Base-by-base conservation (phyloP, 352 stramenopile genomes). In the Globisporangium solare region DNA sequence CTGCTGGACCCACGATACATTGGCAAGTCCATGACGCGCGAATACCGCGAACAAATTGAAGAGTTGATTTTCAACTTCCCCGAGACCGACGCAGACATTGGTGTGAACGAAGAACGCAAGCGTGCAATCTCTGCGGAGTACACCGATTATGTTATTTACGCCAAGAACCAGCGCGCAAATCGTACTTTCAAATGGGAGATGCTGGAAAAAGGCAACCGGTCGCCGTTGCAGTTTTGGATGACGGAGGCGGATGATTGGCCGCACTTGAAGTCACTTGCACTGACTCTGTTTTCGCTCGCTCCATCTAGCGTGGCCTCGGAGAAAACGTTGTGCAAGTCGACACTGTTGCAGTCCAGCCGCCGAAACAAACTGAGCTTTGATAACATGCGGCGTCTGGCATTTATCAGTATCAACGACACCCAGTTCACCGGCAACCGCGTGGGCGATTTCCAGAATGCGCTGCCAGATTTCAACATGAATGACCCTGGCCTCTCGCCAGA, bases 101-200 rank as follows among this genome's bases (percentile, higher is more conserved):
- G 73, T 4, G 46, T 88, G 11, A 86, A 83, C 49, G 76, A 91
- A 58, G 74, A 90, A 24, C 78, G 80, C 18, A 89, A 79, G 51
- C 70, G 73, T 60, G 77, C 77, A 2, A 88, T 93, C 58, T 71
- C 71, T 51, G 69, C 74, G 2, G 83, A 93, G 51, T 93, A 91
- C 64, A 81, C 68, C 6, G 80, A 89, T 47, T 93, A 91, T 39
- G 79, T 91, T 18, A 80, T 86, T 27, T 91, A 89, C 58, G 80
- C 83, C 48, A 93, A 90, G 65, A 90, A 83, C 58, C 80, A 93
- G 59, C 76, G 80, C 49, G 75, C 74, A 31, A 92, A 86, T 47
- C 73, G 81, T 39, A 90, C 80, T 32, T 90, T 88, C 70, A 89
- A 89, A 67, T 91, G 80, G 78, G 83, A 93, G 54, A 88, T 89